Evolutionary conservation across 169 alveolate species (phyloP).

Genomic region (Plasmodium malariae): DNA sequence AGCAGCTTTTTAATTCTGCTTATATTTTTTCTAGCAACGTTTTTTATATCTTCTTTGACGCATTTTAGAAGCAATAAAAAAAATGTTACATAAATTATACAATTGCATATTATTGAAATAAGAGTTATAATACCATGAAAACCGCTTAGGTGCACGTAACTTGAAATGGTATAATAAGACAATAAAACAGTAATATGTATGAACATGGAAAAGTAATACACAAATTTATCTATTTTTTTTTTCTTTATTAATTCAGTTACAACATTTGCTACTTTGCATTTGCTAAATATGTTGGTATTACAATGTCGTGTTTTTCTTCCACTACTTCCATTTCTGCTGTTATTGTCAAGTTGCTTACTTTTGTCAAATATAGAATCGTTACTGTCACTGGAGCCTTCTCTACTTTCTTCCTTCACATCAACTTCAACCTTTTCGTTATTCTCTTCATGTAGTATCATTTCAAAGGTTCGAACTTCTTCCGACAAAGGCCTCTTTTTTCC

Average conservation of each 20-base stretch:
- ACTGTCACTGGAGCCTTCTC: not conserved
- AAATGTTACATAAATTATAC: conserved; percentile 8
- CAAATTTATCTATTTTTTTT: conserved; percentile 15
- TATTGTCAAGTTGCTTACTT: not conserved
- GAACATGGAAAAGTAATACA: conserved; percentile 36
- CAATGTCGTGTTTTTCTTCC: no score
- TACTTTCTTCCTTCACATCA: not conserved
- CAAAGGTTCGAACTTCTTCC: not conserved
- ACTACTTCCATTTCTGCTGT: no score
- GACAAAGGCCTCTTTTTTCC: not conserved
- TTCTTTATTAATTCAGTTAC: not conserved
- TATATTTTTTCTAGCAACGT: not conserved
- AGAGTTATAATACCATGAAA: conserved; percentile 15
- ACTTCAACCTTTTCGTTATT: not conserved
- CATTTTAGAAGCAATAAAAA: conserved; percentile 7
- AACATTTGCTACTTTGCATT: not conserved
- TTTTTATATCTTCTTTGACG: conserved; percentile 5
- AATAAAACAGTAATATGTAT: conserved; percentile 29
- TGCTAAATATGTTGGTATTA: no score
- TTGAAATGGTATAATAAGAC: conserved; percentile 35
- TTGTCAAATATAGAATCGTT: not conserved
- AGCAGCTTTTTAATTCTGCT: not conserved
- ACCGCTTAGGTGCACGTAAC: conserved; percentile 19
- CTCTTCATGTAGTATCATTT: not conserved
- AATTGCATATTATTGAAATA: conserved; percentile 25